Base-by-base conservation (phyloP, 345 rosid species). In the Nasturtium officinale region DNA sequence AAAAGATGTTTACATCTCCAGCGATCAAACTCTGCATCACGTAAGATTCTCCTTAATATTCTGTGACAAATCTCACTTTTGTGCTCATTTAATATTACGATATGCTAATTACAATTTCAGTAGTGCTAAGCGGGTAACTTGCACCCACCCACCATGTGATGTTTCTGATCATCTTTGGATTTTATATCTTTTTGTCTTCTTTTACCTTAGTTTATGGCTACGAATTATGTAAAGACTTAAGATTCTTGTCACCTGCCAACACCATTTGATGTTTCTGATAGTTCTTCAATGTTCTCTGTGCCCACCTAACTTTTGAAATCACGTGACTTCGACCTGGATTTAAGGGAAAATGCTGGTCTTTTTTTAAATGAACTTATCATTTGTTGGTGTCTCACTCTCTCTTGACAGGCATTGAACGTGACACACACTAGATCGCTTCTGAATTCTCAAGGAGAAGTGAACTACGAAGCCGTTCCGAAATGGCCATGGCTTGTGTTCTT, bases 401-500 rank as follows among this genome's bases (percentile, higher is more conserved):
- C 9, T 65, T 65, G 71, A 83, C 90, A 95, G 98, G 90, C 78
- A 38, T 77, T 80, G 20, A 80, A 69, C 40, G 65, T 72, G 78
- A 82, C 83, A 45, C 85, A 65, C 45, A 67, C 75, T 20, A 50
- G 55, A 75, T 60, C 86, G 42, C n/a, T 67, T 17, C 30, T 79
- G 21, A 77, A 69, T 0, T 26, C 59, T 5, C 75, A 65, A 12
- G 65, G 76, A 66, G 82, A 78, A 23, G 74, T 76, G n/a, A 72
- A 66, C 33, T 73, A 56, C 26, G 84, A 77, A 35, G 18, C 40
- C 3, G 67, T 90, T 64, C 90, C 99, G 0, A 82, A 62, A 59
- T 90, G 98, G 98, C 97, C 98, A 17, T 95, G 98, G 99, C 86
- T 87, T 18, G 85, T 95, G 21, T 95, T 89, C 83, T 76, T 95